phyloP scores from a whole-genome alignment of 73 alveolate species.

The Tetrahymena borealis region DNA sequence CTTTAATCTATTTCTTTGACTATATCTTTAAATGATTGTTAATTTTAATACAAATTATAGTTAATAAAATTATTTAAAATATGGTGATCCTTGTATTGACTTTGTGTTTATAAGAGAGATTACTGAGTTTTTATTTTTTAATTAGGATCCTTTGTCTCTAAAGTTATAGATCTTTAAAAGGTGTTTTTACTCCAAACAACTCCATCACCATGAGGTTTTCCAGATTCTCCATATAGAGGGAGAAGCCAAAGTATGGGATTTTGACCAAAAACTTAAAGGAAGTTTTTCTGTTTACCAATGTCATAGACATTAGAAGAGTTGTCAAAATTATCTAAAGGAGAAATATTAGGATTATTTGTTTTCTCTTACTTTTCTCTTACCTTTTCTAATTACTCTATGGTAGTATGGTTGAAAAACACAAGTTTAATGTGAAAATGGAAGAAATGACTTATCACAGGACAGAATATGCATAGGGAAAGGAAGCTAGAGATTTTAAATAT shows the following conservation, averaged over 20 bases:
- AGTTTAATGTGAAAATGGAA: slow-evolving; percentile 57
- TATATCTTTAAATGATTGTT: no score
- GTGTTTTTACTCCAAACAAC: slow-evolving; percentile 10
- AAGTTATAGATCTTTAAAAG: neutral
- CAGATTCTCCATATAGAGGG: slow-evolving; percentile 21
- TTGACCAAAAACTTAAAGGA: slow-evolving; percentile 32
- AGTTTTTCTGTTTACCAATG: slow-evolving; percentile 4
- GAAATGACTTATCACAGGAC: slow-evolving; percentile 45
- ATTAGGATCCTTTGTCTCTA: neutral
- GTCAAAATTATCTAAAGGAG: slow-evolving; percentile 43
- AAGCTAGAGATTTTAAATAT: slow-evolving; percentile 10
- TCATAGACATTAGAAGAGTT: neutral
- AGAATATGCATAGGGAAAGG: slow-evolving; percentile 22
- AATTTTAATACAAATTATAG: no score
- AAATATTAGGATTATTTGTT: slow-evolving; percentile 63
- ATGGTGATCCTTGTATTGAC: no score
- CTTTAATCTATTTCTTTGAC: no score
- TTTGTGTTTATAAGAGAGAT: no score
- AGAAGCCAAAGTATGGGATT: slow-evolving; percentile 26
- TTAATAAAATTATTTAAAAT: no score
- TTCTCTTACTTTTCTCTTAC: slow-evolving; percentile 26
- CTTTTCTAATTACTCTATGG: slow-evolving; percentile 43
- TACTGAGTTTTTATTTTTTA: neutral
- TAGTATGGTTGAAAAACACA: slow-evolving; percentile 42
- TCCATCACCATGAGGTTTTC: slow-evolving; percentile 43